Base-by-base conservation (phyloP, 768 basidiomycete genomes). In the Paxillus rubicundulus region DNA sequence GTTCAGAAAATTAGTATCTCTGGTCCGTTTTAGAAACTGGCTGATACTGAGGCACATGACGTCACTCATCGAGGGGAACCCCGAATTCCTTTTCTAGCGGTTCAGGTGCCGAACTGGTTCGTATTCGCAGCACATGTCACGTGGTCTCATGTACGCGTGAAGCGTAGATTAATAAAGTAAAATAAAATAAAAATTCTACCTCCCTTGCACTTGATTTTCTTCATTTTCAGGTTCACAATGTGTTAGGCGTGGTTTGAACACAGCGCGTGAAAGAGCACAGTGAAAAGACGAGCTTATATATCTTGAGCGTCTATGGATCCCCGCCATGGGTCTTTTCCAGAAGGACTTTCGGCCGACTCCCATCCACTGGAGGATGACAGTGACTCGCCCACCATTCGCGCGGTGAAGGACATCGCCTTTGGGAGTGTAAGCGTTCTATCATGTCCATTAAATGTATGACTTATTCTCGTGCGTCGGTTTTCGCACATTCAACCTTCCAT, bases 371-470 rank as follows among this genome's bases (percentile, higher is more conserved):
- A 48, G 18, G 42, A 40, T 13, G 34, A 27, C 10, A 30, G 16
- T 17, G 53, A 38, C 41, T 48, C 55, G 2, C 39, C 50, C 16
- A 49, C 55, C 12, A 30, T 53, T 7, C 55, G 50, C n/a, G 78
- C 75, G 9, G 56, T 68, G 20, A 77, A 76, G 57, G 78, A 78
- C 51, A 76, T 80, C 44, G 60, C 68, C 4, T 81, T 77, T 61
- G 79, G 79, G 47, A 77, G 76, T 58, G 77, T 80, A 62, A 47
- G 75, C 66, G 17, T 43, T 18, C 39, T 41, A 41, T 50, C 33
- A 16, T 17, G 21, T 50, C 28, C n/a, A 9, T 44, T 18, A 9
- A 28, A 44, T 13, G 17, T 27, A 10, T 16, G 8, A 44, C 38
- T 18, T 6, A 32, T 51, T 21, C 24, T 8, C 37, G n/a, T 45